These are phyloP conservation scores for Albugo laibachii DNA, from an alignment of 352 stramenopile genomes.

Conservation along the genomic window DNA sequence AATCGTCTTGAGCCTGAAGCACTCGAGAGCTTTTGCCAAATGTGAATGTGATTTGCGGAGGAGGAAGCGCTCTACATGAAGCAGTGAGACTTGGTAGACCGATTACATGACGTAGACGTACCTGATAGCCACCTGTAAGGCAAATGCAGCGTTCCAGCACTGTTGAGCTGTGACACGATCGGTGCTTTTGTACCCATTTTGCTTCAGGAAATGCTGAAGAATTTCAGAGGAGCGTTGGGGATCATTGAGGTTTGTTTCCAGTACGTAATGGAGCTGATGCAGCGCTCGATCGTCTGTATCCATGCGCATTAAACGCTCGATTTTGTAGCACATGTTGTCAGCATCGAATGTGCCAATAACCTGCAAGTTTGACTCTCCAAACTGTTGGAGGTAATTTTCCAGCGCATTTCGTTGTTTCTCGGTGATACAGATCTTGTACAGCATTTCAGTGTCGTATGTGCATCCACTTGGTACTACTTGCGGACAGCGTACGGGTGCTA, in stretches of 20 bases:
- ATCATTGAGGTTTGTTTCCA: not conserved
- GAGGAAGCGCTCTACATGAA: slow-evolving; percentile 28
- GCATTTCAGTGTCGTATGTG: slow-evolving; percentile 36
- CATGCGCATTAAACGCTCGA: slow-evolving; percentile 51
- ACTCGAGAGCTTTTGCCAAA: too few species aligned
- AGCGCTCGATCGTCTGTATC: slow-evolving; percentile 29
- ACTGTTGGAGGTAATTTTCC: slow-evolving; percentile 17
- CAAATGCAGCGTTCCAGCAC: slow-evolving; percentile 60
- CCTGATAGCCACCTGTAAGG: slow-evolving; percentile 49
- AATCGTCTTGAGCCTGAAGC: too few species aligned
- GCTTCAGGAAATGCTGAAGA: slow-evolving; percentile 28
- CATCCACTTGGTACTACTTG: slow-evolving; percentile 47
- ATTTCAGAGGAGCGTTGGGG: slow-evolving; percentile 9
- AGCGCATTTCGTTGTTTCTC: slow-evolving; percentile 36
- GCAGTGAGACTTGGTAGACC: not conserved
- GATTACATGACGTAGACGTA: slow-evolving; percentile 5
- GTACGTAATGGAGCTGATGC: slow-evolving; percentile 24
- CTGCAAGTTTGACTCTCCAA: slow-evolving; percentile 18
- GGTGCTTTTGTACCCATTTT: slow-evolving; percentile 26
- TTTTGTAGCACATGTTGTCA: slow-evolving; percentile 27
- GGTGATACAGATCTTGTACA: slow-evolving; percentile 37
- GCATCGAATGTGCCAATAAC: slow-evolving; percentile 36
- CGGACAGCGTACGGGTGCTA: slow-evolving; percentile 31
- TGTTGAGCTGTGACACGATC: slow-evolving; percentile 26
- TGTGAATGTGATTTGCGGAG: slow-evolving; percentile 19